Evolutionary conservation across 768 basidiomycete genomes (phyloP).

Genomic region (Russula lepida): DNA sequence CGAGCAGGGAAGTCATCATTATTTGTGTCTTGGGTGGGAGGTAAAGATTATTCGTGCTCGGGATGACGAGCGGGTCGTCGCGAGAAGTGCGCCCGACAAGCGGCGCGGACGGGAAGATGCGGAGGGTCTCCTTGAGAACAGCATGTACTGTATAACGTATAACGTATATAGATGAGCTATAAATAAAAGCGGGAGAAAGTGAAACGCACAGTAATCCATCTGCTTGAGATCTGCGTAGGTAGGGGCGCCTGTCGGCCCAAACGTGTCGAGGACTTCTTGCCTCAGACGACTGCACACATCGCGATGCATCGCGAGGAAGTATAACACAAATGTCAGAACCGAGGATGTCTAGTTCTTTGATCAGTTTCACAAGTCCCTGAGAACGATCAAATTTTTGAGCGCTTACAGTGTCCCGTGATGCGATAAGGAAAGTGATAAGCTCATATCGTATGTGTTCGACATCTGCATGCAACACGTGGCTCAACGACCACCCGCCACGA

Average conservation of each 20-base stretch:
- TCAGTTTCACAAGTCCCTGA: not conserved
- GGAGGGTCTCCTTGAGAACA: slow-evolving; percentile 29
- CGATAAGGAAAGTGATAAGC: slow-evolving; percentile 20
- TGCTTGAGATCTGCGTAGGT: slow-evolving; percentile 29
- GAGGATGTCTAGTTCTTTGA: slow-evolving; percentile 23
- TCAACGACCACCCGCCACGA: not conserved
- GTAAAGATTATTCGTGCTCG: slow-evolving; percentile 19
- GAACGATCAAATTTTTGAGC: not conserved
- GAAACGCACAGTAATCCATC: slow-evolving; percentile 27
- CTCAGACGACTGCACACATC: slow-evolving; percentile 27
- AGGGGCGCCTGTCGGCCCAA: slow-evolving; percentile 26
- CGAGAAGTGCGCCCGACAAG: slow-evolving; percentile 13
- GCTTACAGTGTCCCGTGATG: slow-evolving; percentile 19
- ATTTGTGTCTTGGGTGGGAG: slow-evolving; percentile 19
- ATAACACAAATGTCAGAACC: slow-evolving; percentile 29
- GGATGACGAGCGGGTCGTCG: slow-evolving; percentile 13
- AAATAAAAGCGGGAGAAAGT: too few relatives aligned
- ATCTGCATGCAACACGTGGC: slow-evolving; percentile 2
- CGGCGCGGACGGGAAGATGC: slow-evolving; percentile 17
- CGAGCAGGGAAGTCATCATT: slow-evolving; percentile 26
- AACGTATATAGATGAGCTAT: not conserved
- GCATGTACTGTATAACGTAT: slow-evolving; percentile 23
- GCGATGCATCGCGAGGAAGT: slow-evolving; percentile 29
- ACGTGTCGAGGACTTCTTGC: slow-evolving; percentile 28
- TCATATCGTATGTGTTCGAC: slow-evolving; percentile 22